Base-by-base conservation (phyloP, 768 basidiomycete genomes). In the Daedaleopsis sinensis region DNA sequence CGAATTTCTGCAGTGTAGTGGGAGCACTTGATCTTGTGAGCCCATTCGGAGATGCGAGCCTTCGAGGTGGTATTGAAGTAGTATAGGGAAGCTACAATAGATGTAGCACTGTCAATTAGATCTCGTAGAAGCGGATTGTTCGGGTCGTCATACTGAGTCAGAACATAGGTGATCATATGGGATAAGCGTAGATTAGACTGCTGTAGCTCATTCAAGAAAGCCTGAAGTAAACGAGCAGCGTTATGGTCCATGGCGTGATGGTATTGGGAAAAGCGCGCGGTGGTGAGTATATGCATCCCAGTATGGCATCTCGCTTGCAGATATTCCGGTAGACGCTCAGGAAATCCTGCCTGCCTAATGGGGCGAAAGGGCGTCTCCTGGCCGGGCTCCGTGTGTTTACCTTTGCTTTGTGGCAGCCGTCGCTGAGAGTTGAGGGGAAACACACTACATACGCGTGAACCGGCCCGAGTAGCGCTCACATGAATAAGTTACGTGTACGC, bases 371-470 rank as follows among this genome's bases (percentile, higher is more conserved):
- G 53, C 51, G 13, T 42, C 39, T 49, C 38, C 43, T 54, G 46
- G 56, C 62, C 63, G 32, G 12, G n/a, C 21, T 21, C 27, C 53
- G 19, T 24, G 27, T 55, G 16, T 55, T 55, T 42, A 44, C 27
- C 9, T 15, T 15, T 55, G 42, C 27, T 55, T 55, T 55, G 42
- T 43, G 53, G 39, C 53, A 55, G 53, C 53, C 39, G 53, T 32
- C 39, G 23, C 39, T 43, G 53, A 55, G 53, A 55, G 53, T 43
- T 55, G 53, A 55, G 39, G 42, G 52, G 7, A 3, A 42, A 42
- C 39, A 42, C n/a, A 42, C 39, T 42, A 32, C 27, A 32, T n/a
- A n/a, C n/a, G n/a, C n/a, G n/a, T n/a, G n/a, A n/a, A n/a, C n/a
- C n/a, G n/a, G n/a, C n/a, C n/a, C n/a, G n/a, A n/a, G n/a, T n/a